phyloP scores from a whole-genome alignment of 1,139 yeast species.

The Yamadazyma buinensis region DNA sequence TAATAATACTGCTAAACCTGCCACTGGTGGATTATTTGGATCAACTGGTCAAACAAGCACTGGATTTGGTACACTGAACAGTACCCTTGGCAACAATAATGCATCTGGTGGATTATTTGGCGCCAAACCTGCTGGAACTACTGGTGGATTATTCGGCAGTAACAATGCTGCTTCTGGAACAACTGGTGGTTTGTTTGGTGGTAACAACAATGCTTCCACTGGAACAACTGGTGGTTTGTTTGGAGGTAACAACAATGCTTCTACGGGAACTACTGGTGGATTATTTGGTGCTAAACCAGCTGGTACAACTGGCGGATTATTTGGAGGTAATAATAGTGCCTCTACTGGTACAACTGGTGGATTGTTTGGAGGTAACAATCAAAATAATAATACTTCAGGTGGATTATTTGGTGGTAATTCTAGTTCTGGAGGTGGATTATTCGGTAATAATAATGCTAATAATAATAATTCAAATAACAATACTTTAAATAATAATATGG shows the following conservation, averaged over 20 bases:
- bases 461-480: neutral
- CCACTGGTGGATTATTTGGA: slow-evolving; percentile 7
- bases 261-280: slow-evolving; percentile 17
- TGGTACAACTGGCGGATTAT: slow-evolving; percentile 17
- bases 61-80: slow-evolving; percentile 7
- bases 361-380: slow-evolving; percentile 24
- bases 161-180: slow-evolving; percentile 9
- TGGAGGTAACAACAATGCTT: slow-evolving; percentile 8
- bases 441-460: slow-evolving; percentile 11
- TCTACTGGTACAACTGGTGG: slow-evolving; percentile 17
- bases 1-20: slow-evolving; percentile 13
- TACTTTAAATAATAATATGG: slow-evolving; percentile 24
- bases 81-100: slow-evolving; percentile 1
- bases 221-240: slow-evolving; percentile 5
- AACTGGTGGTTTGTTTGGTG: slow-evolving; percentile 13
- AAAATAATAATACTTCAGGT: slow-evolving; percentile 12
- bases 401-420: slow-evolving; percentile 17
- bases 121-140: slow-evolving; percentile 9
- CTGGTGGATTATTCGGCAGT: slow-evolving; percentile 26
- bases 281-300: slow-evolving; percentile 16
- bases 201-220: slow-evolving; percentile 13
- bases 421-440: slow-evolving; percentile 17
- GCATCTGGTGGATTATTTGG: slow-evolving; percentile 24
- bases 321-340: slow-evolving; percentile 11
- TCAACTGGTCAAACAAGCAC: slow-evolving; percentile 12